Conservation (phyloP, 2,329 filamentous ascomycete species). For the Fusarium pilosicola region DNA sequence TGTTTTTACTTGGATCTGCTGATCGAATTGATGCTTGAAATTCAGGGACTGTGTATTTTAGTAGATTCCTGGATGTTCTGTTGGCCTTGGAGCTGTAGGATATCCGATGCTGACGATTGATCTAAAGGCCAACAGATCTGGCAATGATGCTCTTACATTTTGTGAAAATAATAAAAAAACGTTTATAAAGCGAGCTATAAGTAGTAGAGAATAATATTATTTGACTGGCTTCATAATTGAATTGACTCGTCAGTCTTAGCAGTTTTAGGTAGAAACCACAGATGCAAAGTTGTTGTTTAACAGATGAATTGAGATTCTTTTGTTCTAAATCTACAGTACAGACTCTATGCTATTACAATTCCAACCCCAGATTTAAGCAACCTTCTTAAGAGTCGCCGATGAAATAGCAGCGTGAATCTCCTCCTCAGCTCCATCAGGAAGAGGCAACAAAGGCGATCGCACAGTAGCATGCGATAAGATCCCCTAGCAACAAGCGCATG, state of each 20-base stretch:
- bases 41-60: fast-evolving
- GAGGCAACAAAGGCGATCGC: slow-evolving; percentile 54
- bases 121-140: fast-evolving
- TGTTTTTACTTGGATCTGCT: not conserved
- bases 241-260: not conserved
- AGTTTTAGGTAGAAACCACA: not conserved
- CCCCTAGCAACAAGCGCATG: slow-evolving; percentile 61
- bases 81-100: no score
- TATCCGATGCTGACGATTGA: fast-evolving
- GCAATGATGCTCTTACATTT: fast-evolving
- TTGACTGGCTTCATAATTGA: fast-evolving
- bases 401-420: slow-evolving; percentile 17
- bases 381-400: slow-evolving; percentile 12
- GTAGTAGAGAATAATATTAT: fast-evolving
- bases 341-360: not conserved
- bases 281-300: not conserved
- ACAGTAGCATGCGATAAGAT: slow-evolving; percentile 61
- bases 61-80: fast-evolving
- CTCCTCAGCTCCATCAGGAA: slow-evolving; percentile 10
- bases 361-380: not conserved
- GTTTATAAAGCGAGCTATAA: no score
- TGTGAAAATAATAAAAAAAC: no score
- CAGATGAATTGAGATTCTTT: not conserved
- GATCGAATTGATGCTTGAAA: not conserved
- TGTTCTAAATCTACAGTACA: not conserved